Evolutionary conservation across 805 yeast species (phyloP), one percentile per base, ranked within the genome.

Genomic region (Candida boleticola): DNA sequence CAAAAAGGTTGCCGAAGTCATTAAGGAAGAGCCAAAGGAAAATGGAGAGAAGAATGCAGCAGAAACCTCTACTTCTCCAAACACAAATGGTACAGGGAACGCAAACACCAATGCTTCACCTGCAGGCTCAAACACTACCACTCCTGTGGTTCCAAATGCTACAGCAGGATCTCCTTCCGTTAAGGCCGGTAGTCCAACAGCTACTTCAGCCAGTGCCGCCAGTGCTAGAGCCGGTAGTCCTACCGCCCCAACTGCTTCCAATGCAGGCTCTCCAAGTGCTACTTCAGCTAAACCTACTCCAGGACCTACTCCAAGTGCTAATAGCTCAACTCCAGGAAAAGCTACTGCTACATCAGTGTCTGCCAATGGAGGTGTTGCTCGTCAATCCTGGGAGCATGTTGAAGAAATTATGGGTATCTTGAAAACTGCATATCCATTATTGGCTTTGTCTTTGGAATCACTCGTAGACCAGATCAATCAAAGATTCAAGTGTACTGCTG

Each of bases 401-500:
- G 83, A 79, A 41, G 98, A 92, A 55, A 85, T 93, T 43, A 89
- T 89, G 86, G 93, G 95, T 18, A 90, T 93, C 42, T 70, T 95
- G 60, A 93, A 93, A 60, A 95, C 99, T 0, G 97, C 98, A 0
- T 93, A 90, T 61, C 99, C 99, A 2, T 68, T 93, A 40, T 68
- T 93, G 48, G 96, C 99, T 0, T 75, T 93, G 35, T 89, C 97
- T 0, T 73, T 95, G 49, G 99, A 93, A 63, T 89, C 98, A 0
- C 68, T 95, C 41, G 97, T 93, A 22, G 98, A 95, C 55, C 99
- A 95, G 68, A 88, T 93, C 42, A 84, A 83, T 55, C 96, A 89
- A 59, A 74, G 97, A 42, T 92, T 93, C 74, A 93, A 92, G 64
- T 83, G 95, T 29, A 85, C 86, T 35, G 87, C 93, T 1, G 99